Percentiles rank a stretch among this genome's conserved stretches.
phyloP scores from a whole-genome alignment of 2,329 filamentous ascomycete genomes.

The Cladophialophora bantiana region DNA sequence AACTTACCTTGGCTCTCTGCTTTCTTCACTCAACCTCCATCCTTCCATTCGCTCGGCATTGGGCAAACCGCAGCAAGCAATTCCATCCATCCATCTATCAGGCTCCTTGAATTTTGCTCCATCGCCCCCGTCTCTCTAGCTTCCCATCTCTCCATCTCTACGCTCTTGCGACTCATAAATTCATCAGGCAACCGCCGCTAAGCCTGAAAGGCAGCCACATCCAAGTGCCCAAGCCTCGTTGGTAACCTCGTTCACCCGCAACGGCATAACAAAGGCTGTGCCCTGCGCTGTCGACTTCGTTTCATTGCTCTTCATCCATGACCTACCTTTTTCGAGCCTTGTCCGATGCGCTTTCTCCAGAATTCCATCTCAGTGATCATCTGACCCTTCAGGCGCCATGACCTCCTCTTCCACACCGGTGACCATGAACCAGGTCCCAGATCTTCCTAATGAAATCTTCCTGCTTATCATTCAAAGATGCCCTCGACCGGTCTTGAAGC shows the following conservation, averaged over 20 bases:
- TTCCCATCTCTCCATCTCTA: not conserved
- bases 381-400: conserved; percentile 11
- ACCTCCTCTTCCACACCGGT: conserved; percentile 6
- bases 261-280: conserved; percentile 21
- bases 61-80: not conserved
- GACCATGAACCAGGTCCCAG: conserved; percentile 12
- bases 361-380: not conserved
- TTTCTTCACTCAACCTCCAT: not conserved
- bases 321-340: conserved; percentile 3
- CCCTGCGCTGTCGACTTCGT: not conserved
- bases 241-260: conserved; percentile 1
- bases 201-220: conserved; percentile 19
- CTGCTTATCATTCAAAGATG: conserved; percentile 33
- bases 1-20: not conserved
- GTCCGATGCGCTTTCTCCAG: not conserved
- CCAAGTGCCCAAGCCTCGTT: conserved; percentile 13
- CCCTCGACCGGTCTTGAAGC: conserved; percentile 31
- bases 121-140: not conserved
- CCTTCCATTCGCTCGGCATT: not conserved
- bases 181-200: conserved; percentile 31
- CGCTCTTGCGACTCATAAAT: conserved; percentile 14
- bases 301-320: not conserved
- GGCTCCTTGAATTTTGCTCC: too few species aligned
- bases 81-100: not conserved
- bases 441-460: conserved; percentile 37